Base-by-base conservation (phyloP, 768 basidiomycete species). In the Tremella mesenterica region DNA sequence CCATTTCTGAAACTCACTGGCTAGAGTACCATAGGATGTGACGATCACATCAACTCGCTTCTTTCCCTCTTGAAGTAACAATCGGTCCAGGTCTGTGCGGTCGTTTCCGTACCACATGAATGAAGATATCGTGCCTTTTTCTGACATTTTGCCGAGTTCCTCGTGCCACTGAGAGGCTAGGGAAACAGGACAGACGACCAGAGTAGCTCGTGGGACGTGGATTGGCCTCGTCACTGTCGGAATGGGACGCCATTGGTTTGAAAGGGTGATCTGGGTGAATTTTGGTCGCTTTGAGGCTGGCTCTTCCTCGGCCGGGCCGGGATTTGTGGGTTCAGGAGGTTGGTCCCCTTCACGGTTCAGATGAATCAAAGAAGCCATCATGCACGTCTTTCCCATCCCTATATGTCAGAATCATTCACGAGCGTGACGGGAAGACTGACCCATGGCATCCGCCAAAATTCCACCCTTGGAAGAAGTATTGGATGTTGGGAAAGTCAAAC, bases 131-230 rank as follows among this genome's bases (percentile, higher is more conserved):
- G 83, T 79, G 0, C 82, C 84, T 33, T 83, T 77, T 61, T 80
- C 81, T 59, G 86, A 85, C 29, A 85, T 87, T n/a, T 86, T 81
- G 63, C 82, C 76, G n/a, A 97, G 76, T 67, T 97, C 93, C 38
- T 85, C 83, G n/a, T 81, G 79, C 93, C 93, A 97, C 70, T 97
- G 93, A n/a, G 79, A 75, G 3, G 96, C 77, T 30, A 97, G 76
- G 9, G 89, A 90, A 4, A 92, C 87, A 1, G 93, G 93, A 13
- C 89, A 89, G 26, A 97, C 85, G 43, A 97, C 85, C 5, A 97
- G 76, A 3, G 92, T 96, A 0, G 86, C 85, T 18, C 67, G 57
- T 45, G 65, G 45, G 83, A 69, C 67, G 84, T 85, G 30, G 79
- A 80, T 4, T 73, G 73, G 53, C 79, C 83, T 44, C 67, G 61